Conservation (phyloP, 2,329 filamentous ascomycete species). For the Basipetospora chlamydospora region DNA sequence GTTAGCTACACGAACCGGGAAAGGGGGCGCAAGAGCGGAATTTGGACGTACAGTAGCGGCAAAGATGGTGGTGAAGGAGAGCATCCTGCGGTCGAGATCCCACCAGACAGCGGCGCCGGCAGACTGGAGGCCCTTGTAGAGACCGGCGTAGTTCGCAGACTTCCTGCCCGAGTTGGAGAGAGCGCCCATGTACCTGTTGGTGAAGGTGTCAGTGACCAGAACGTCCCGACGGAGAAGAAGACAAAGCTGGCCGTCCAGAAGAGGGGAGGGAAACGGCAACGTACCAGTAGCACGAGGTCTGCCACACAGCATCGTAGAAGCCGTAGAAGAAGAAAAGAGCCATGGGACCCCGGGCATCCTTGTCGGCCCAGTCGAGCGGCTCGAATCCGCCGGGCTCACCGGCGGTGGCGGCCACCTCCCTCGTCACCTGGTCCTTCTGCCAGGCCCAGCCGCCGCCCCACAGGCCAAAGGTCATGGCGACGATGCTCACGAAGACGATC, state of each 20-base stretch:
- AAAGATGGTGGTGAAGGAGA: constrained; percentile 58
- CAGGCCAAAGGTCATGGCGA: constrained; percentile 57
- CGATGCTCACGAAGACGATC: constrained; percentile 43
- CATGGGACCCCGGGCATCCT: constrained; percentile 58
- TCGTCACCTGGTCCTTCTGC: constrained; percentile 45
- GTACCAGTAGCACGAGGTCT: constrained; percentile 84
- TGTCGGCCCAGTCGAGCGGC: constrained; percentile 51
- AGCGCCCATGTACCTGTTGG: constrained; percentile 75
- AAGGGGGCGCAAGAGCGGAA: background rate
- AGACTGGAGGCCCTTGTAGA: constrained; percentile 79
- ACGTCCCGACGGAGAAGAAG: constrained; percentile 14
- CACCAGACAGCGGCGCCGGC: constrained; percentile 66
- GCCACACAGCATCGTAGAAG: constrained; percentile 80
- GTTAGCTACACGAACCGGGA: constrained; percentile 9
- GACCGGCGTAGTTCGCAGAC: constrained; percentile 80
- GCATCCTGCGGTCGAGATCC: constrained; percentile 49
- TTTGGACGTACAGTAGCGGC: constrained; percentile 26
- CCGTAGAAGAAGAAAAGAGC: constrained; percentile 86
- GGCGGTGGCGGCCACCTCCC: constrained; percentile 18
- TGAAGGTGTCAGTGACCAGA: constrained; percentile 4
- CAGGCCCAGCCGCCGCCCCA: constrained; percentile 78
- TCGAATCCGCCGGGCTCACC: constrained; percentile 6
- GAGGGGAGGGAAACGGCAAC: constrained; percentile 27
- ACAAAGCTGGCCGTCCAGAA: background rate
- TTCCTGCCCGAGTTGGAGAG: constrained; percentile 87